A percentile compares a stretch with the other conserved stretches of the same genome.
phyloP scores from a whole-genome alignment of 192 early-diverging fungal species.

The Entomortierella chlamydospora region DNA sequence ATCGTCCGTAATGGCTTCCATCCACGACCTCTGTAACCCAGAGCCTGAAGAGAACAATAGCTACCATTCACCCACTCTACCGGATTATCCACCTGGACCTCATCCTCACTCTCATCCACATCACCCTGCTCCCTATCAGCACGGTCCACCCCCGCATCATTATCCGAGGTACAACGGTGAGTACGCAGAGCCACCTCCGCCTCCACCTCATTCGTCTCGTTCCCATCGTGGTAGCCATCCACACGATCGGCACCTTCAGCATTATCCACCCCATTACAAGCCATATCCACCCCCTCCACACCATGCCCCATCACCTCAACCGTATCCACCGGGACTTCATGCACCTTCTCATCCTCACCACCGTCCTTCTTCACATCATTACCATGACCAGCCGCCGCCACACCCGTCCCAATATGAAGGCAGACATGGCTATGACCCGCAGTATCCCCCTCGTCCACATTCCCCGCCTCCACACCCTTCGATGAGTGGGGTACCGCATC shows the following conservation, averaged over 20 bases:
- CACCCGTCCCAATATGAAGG: background rate
- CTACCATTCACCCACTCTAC: constrained; percentile 2
- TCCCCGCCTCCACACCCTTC: background rate
- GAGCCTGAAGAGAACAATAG: constrained; percentile 10
- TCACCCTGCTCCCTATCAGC: constrained; percentile 5
- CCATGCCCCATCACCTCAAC: background rate
- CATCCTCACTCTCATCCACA: constrained; percentile 4
- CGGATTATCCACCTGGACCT: constrained; percentile 3
- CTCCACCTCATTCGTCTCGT: background rate
- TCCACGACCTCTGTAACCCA: constrained; percentile 46
- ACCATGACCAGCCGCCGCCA: background rate
- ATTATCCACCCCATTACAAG: constrained; percentile 17
- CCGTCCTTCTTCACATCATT: background rate
- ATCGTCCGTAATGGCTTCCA: constrained; percentile 21
- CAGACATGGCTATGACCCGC: background rate
- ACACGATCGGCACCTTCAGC: constrained; percentile 1
- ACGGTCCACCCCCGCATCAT: background rate
- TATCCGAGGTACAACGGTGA: background rate
- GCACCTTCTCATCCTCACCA: constrained; percentile 11
- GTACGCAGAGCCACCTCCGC: constrained; percentile 3
- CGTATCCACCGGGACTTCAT: background rate
- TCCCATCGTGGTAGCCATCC: background rate
- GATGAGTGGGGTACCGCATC: background rate
- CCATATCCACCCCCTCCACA: constrained; percentile 24
- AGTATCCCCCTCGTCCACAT: background rate